Conservation (phyloP, 257 asterid genomes). For the Capsicum pubescens region DNA sequence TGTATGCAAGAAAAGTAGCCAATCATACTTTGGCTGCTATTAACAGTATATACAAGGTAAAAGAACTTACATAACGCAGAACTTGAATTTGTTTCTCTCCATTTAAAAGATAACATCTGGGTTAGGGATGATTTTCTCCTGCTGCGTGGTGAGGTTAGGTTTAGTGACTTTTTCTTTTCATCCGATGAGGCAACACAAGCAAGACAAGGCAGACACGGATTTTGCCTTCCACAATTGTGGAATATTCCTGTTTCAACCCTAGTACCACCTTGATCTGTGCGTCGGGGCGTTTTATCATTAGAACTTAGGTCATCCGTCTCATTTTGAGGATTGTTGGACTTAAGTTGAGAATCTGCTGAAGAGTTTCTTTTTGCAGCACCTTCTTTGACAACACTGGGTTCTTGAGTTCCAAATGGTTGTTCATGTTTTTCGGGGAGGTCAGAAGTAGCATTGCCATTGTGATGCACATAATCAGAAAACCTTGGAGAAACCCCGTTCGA, state of each 20-base stretch:
- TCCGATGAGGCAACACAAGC: constrained; percentile 69
- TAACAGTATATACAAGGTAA: constrained; percentile 15
- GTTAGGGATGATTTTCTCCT: constrained; percentile 57
- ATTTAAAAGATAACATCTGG: constrained; percentile 63
- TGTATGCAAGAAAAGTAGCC: not conserved
- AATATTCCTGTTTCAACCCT: constrained; percentile 44
- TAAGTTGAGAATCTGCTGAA: constrained; percentile 49
- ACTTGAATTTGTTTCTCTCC: constrained; percentile 66
- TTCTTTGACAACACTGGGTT: constrained; percentile 27
- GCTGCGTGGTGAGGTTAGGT: constrained; percentile 51
- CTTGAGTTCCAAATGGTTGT: constrained; percentile 30
- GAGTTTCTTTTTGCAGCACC: constrained; percentile 26
- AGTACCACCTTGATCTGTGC: constrained; percentile 39
- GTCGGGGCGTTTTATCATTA: constrained; percentile 37
- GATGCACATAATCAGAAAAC: constrained; percentile 51
- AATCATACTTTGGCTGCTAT: not conserved
- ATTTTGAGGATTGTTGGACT: constrained; percentile 45
- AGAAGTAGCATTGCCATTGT: constrained; percentile 30
- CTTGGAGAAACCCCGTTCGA: constrained; percentile 83
- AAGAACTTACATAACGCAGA: constrained; percentile 57
- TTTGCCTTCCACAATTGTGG: constrained; percentile 70
- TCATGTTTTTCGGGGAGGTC: constrained; percentile 33
- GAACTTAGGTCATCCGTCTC: constrained; percentile 46
- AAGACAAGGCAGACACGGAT: constrained; percentile 77
- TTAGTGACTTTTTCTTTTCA: constrained; percentile 56